Conservation (phyloP, 192 early-diverging fungal genomes). For the Entomortierella lignicola region DNA sequence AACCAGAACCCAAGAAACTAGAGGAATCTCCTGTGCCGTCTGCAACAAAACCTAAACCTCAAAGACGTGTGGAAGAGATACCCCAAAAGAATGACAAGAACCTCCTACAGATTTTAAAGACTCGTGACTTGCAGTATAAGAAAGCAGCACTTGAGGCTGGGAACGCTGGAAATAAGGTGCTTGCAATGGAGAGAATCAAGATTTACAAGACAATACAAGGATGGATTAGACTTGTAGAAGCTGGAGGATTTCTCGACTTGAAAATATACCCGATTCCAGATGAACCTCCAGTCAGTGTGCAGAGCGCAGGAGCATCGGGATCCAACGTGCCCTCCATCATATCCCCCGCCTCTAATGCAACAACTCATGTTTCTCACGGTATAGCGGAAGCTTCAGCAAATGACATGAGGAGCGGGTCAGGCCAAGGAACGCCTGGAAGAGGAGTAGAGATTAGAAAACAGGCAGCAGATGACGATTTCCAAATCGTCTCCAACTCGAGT, state of each 20-base stretch:
- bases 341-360: conserved; percentile 40
- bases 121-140: conserved; percentile 63
- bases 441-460: conserved; percentile 31
- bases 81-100: conserved; percentile 43
- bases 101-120: conserved; percentile 34
- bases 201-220: conserved; percentile 58
- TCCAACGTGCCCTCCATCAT: conserved; percentile 5
- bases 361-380: conserved; percentile 40
- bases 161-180: conserved; percentile 55
- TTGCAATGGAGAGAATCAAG: conserved; percentile 58
- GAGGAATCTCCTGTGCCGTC: conserved; percentile 21
- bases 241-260: conserved; percentile 28
- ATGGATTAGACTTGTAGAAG: conserved; percentile 47
- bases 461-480: conserved; percentile 43
- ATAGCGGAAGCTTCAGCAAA: conserved; percentile 35
- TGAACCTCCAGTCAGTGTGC: conserved; percentile 17
- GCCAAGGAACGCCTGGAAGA: conserved; percentile 5
- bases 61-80: conserved; percentile 22
- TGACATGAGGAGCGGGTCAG: conserved; percentile 26
- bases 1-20: background rate
- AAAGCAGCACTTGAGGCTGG: conserved; percentile 59
- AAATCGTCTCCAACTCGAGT: conserved; percentile 52
- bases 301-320: too few species aligned
- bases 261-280: conserved; percentile 43
- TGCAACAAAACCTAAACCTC: conserved; percentile 26